Evolutionary conservation across 2,329 filamentous ascomycete genomes (phyloP), one percentile per base, ranked within the genome.

Genomic region (Fusarium sp.): DNA sequence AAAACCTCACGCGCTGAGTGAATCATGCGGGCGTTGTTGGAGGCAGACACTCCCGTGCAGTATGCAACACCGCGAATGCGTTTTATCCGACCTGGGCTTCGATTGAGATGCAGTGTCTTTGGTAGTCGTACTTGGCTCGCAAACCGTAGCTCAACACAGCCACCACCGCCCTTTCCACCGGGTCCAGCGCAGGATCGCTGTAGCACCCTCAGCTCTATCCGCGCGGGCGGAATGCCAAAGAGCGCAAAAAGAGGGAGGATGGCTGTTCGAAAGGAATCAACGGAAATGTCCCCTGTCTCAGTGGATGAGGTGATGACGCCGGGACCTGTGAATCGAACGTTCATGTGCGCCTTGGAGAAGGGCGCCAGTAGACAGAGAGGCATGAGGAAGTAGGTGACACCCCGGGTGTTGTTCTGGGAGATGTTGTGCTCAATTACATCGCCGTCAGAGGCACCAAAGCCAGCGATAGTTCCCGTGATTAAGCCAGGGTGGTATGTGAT

Each of bases 11-110:
- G 84, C 10, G 93, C 93, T 3, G 90, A 86, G 71, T 97, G 91
- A 71, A 98, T 99, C 91, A 97, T 96, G 63, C 95, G 85, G 61
- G 90, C 91, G 73, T 98, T 99, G 75, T 97, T 97, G 45, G 90
- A 93, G 0, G 91, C 94, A 10, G 91, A 91, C 1, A 98, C 93
- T 42, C 96, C 95, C 1, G 92, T 93, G 51, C 91, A 90, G 77
- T 98, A 99, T 43, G 95, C 93, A 38, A 99, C 95, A 56, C 95
- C 95, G 53, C 94, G 85, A 65, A 99, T 90, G 67, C 88, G 87
- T 83, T 93, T 94, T 70, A 99, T 89, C 52, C 91, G 83, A 8
- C 95, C 95, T 0, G 93, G 87, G 62, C 86, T 90, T 68, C 96
- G 83, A 73, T 89, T 84, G 51, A 97, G 78, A 76, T 99, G 95